These are phyloP conservation scores for Kregervanrija pseudodelftensis DNA, from an alignment of 805 yeast genomes.

Conservation along the genomic window DNA sequence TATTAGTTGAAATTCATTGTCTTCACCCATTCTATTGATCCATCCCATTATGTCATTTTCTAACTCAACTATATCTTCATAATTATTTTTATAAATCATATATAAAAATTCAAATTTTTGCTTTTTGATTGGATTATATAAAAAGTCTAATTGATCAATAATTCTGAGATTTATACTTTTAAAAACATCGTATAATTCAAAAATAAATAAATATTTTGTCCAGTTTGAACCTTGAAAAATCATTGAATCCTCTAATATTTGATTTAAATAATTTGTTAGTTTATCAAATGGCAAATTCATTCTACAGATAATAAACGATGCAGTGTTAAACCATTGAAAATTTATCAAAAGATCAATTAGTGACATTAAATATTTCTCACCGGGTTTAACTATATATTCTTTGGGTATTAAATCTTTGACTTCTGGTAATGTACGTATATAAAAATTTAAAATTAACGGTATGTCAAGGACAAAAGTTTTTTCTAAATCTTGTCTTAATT, in stretches of 20 bases:
- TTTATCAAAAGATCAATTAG: slow-evolving; percentile 1
- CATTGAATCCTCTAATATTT: slow-evolving; percentile 2
- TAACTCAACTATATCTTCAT: neutral
- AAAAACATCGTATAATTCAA: slow-evolving; percentile 5
- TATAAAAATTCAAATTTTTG: slow-evolving; percentile 5
- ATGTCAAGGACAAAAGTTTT: neutral
- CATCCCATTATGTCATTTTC: slow-evolving; percentile 2
- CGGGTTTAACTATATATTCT: neutral
- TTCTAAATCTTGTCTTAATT: neutral
- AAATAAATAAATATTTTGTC: slow-evolving; percentile 6
- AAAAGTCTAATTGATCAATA: slow-evolving; percentile 9
- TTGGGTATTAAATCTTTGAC: neutral
- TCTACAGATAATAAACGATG: slow-evolving; percentile 8
- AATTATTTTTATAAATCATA: slow-evolving; percentile 3
- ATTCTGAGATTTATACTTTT: slow-evolving; percentile 6
- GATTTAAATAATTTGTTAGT: slow-evolving; percentile 5
- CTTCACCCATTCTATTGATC: neutral
- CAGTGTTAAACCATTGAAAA: slow-evolving; percentile 9
- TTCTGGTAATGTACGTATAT: slow-evolving; percentile 5
- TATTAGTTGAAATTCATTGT: slow-evolving; percentile 1
- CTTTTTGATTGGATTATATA: neutral
- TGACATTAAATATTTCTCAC: neutral
- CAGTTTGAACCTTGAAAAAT: slow-evolving; percentile 8
- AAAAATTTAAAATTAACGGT: slow-evolving; percentile 4
- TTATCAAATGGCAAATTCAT: slow-evolving; percentile 5